Percentiles rank a stretch among this genome's conserved stretches.
Evolutionary conservation across 2,329 filamentous ascomycete genomes (phyloP).

Genomic region (Calonectria leucothoes): DNA sequence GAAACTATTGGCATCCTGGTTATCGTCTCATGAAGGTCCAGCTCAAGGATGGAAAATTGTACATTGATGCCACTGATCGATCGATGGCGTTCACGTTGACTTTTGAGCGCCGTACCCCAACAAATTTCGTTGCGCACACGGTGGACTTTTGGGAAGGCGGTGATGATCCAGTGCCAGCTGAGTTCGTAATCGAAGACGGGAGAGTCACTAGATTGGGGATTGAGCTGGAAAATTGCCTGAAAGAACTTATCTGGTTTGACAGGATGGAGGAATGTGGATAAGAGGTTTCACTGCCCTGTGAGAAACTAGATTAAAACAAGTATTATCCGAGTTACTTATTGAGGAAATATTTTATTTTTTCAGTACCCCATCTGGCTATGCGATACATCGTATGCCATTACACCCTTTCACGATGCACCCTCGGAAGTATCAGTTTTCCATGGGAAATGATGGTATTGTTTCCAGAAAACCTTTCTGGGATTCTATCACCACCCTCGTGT

Average conservation of each 20-base stretch:
- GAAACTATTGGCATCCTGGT: conserved; percentile 40
- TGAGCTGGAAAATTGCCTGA: conserved; percentile 29
- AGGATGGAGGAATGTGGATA: background rate
- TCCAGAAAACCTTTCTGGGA: background rate
- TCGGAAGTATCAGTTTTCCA: conserved; percentile 5
- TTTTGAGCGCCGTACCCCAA: conserved; percentile 36
- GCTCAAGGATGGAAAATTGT: conserved; percentile 27
- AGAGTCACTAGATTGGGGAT: conserved; percentile 30
- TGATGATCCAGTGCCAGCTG: conserved; percentile 15
- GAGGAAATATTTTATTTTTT: background rate
- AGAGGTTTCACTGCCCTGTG: background rate
- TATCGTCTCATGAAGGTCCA: conserved; percentile 39
- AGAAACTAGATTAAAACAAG: background rate
- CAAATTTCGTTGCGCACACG: conserved; percentile 30
- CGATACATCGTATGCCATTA: background rate
- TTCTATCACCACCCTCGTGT: conserved; percentile 17
- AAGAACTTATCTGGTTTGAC: conserved; percentile 37
- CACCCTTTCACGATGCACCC: background rate
- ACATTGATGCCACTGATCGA: conserved; percentile 43
- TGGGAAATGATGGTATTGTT: conserved; percentile 8
- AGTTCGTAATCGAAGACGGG: conserved; percentile 34
- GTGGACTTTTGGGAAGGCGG: conserved; percentile 28
- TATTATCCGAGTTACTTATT: background rate
- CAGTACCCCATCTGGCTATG: background rate
- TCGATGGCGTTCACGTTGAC: conserved; percentile 41